phyloP scores from a whole-genome alignment of 345 rosid species.

The Melastoma malabathricum region DNA sequence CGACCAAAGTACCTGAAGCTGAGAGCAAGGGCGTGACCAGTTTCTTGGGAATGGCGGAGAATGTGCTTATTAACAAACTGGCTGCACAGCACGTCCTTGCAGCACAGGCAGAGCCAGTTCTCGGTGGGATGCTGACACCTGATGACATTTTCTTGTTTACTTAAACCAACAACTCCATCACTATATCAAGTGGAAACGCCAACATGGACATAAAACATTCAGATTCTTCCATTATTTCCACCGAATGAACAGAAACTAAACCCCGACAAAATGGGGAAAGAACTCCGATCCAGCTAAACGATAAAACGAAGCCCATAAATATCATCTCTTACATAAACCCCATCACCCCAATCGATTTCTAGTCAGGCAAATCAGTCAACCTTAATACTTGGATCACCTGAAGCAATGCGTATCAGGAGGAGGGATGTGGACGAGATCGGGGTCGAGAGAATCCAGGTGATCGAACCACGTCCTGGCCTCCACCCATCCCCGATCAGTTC shows the following conservation, averaged over 20 bases:
- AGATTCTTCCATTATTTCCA: too few relatives aligned
- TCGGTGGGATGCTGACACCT: conserved; percentile 77
- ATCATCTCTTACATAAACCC: too few relatives aligned
- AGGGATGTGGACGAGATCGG: conserved; percentile 58
- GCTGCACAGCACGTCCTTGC: conserved; percentile 83
- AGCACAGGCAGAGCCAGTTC: conserved; percentile 79
- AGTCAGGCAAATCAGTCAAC: background rate
- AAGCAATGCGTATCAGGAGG: conserved; percentile 54
- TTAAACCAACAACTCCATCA: conserved; percentile 2
- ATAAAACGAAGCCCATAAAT: too few relatives aligned
- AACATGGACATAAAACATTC: too few relatives aligned
- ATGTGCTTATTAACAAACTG: conserved; percentile 86
- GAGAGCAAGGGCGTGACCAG: conserved; percentile 52
- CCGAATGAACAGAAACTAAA: too few relatives aligned
- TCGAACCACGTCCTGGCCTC: conserved; percentile 69
- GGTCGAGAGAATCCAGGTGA: conserved; percentile 51
- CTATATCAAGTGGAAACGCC: background rate
- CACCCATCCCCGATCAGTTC: conserved; percentile 56
- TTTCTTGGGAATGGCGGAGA: conserved; percentile 59
- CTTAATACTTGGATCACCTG: conserved; percentile 23
- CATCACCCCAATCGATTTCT: too few relatives aligned
- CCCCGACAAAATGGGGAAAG: too few relatives aligned
- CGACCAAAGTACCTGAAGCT: conserved; percentile 46
- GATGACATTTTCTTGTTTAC: background rate
- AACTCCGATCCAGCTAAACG: too few relatives aligned